Percentiles rank a stretch among this genome's conserved stretches.
Evolutionary conservation across 2,329 filamentous ascomycete species (phyloP).

Genomic region (Colletotrichum paranaense): DNA sequence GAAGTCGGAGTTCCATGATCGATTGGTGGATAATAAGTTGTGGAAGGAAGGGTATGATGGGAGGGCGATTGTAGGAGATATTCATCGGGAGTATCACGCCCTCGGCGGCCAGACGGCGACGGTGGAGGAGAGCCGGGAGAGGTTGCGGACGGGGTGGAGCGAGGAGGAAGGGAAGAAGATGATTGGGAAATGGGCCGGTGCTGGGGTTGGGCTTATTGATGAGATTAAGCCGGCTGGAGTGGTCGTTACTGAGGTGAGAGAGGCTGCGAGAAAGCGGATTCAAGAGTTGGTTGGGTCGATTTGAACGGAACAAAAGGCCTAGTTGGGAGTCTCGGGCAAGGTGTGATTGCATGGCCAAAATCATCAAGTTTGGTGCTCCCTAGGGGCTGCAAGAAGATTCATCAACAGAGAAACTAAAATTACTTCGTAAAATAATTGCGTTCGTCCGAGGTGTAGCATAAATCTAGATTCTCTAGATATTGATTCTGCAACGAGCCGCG

Average conservation of each 20-base stretch:
- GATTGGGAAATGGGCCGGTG: slow-evolving; percentile 54
- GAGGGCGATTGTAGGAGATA: slow-evolving; percentile 51
- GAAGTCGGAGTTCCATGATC: slow-evolving; percentile 60
- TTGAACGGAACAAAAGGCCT: background rate
- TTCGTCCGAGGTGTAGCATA: background rate
- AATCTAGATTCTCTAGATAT: background rate
- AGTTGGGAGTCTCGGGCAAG: background rate
- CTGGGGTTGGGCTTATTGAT: slow-evolving; percentile 58
- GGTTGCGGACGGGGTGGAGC: slow-evolving; percentile 50
- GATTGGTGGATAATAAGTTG: slow-evolving; percentile 48
- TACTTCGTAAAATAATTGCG: background rate
- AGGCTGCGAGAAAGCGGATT: slow-evolving; percentile 49
- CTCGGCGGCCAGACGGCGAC: slow-evolving; percentile 25
- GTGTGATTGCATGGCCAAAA: background rate
- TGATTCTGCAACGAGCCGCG: background rate
- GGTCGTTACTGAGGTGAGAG: slow-evolving; percentile 55
- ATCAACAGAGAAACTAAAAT: background rate
- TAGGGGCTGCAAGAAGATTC: background rate
- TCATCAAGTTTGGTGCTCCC: background rate
- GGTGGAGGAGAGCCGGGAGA: slow-evolving; percentile 52
- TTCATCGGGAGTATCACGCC: slow-evolving; percentile 52
- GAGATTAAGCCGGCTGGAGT: slow-evolving; percentile 52
- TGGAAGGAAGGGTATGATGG: slow-evolving; percentile 59
- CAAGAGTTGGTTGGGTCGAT: slow-evolving; percentile 41
- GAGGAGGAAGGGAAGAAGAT: slow-evolving; percentile 46